phyloP scores from a whole-genome alignment of 73 alveolate genomes.

The Durusdinium trenchii region DNA sequence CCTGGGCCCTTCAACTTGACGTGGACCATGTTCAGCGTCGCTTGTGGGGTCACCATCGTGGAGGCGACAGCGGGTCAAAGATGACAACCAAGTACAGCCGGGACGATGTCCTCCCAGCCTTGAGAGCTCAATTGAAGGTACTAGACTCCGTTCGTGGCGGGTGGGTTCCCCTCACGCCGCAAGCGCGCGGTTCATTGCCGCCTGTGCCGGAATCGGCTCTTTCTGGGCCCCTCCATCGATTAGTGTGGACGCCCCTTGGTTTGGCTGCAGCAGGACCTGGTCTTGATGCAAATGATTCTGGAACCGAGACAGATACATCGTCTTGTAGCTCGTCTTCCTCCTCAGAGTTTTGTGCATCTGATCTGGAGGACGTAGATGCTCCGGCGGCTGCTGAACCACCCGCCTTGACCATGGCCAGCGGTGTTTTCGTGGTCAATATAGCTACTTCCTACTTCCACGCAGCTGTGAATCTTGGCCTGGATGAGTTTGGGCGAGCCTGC shows the following conservation, averaged over 20 bases:
- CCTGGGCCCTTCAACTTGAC: not conserved
- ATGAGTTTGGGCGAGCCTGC: not conserved
- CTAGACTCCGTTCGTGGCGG: not conserved
- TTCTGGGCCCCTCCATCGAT: not conserved
- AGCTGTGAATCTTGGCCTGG: too few species aligned
- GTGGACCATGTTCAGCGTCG: not conserved
- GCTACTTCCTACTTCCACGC: not conserved
- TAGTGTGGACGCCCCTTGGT: too few species aligned
- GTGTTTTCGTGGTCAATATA: not conserved
- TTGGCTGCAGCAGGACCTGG: not conserved
- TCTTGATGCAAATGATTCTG: not conserved
- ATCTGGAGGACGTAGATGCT: not conserved
- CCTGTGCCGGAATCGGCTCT: not conserved
- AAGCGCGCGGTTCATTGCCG: not conserved
- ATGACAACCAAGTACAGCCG: not conserved
- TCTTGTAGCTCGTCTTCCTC: not conserved
- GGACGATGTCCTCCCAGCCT: slow-evolving; percentile 28
- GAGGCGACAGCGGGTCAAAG: not conserved
- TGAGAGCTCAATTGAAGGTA: slow-evolving; percentile 3
- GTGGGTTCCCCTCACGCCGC: slow-evolving; percentile 28
- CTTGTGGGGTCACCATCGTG: slow-evolving; percentile 23
- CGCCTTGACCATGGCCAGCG: too few species aligned
- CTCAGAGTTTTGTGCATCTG: too few species aligned
- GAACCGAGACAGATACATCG: not conserved
- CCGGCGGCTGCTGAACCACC: not conserved